A percentile compares a stretch with the other conserved stretches of the same genome.
phyloP scores from a whole-genome alignment of 1,284 basidiomycete species.

The Sporisorium iseilematis-ciliati region DNA sequence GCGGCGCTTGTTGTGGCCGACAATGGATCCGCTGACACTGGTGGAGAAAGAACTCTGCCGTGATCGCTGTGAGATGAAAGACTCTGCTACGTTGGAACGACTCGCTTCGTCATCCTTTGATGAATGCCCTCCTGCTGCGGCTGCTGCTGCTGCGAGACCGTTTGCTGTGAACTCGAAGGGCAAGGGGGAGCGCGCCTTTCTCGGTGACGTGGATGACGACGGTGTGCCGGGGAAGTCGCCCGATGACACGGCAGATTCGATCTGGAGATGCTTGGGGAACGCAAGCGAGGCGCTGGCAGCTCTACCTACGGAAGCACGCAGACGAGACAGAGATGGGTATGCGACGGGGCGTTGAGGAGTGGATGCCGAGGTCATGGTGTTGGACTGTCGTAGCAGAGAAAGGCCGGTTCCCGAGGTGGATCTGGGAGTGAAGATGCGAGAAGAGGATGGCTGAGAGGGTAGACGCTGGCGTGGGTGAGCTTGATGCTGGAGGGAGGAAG shows the following conservation, averaged over 20 bases:
- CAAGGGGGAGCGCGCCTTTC: slow-evolving; percentile 42
- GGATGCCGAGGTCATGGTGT: slow-evolving; percentile 21
- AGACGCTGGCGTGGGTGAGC: slow-evolving; percentile 18
- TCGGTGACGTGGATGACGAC: slow-evolving; percentile 45
- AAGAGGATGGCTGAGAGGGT: slow-evolving; percentile 26
- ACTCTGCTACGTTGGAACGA: slow-evolving; percentile 25
- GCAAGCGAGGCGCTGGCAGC: slow-evolving; percentile 27
- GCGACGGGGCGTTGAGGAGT: slow-evolving; percentile 42
- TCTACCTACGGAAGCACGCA: slow-evolving; percentile 41
- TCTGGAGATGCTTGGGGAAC: slow-evolving; percentile 29
- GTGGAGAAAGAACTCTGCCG: slow-evolving; percentile 54
- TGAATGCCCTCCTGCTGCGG: slow-evolving; percentile 40
- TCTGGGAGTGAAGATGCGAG: slow-evolving; percentile 40
- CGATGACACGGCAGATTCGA: slow-evolving; percentile 26
- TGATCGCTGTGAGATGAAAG: slow-evolving; percentile 36
- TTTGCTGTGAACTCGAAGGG: slow-evolving; percentile 36
- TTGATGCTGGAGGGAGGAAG: slow-evolving; percentile 23
- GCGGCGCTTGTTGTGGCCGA: slow-evolving; percentile 21
- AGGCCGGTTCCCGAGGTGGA: slow-evolving; percentile 34
- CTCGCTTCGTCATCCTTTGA: slow-evolving; percentile 37
- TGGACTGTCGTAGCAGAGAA: slow-evolving; percentile 26
- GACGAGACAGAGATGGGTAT: slow-evolving; percentile 43
- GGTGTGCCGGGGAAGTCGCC: slow-evolving; percentile 29
- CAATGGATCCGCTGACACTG: slow-evolving; percentile 37
- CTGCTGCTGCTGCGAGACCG: slow-evolving; percentile 18